Base-by-base conservation (phyloP, 208 protist genomes). In the Vickermania spadyakhi region DNA sequence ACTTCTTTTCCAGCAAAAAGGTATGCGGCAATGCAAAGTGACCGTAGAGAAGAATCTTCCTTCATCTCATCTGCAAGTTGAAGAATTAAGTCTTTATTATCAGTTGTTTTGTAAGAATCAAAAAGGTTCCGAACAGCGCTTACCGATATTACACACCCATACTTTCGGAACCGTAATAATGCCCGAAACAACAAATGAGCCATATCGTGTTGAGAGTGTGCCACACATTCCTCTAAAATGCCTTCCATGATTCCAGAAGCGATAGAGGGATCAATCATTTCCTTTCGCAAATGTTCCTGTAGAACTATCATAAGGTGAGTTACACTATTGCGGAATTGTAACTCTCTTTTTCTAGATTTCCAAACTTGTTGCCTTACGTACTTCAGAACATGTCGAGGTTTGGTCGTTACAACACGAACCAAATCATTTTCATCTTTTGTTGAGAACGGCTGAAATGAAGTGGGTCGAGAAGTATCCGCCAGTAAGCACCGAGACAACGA, bases 231-330 rank as follows among this genome's bases (percentile, higher is more conserved):
- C 55, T 91, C 82, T 26, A 94, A 61, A 2, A 92, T 69, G 25
- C 88, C 88, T 63, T 94, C 88, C 83, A 94, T 92, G 56, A 94
- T 94, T 25, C 78, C 63, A 5, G 84, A 90, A 2, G 88, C 88
- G 41, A 77, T 70, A 3, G 73, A 61, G 14, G 88, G 88, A 57
- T 94, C 88, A 29, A 94, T 81, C 27, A 90, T 59, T 67, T 91
- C 74, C 59, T 91, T 94, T 11, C 88, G 75, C n/a, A 94, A 75
- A 26, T 87, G 85, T 61, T 94, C 84, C 58, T 94, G 88, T n/a
- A 94, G 49, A 13, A 91, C 74, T 61, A 94, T 90, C 88, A 94
- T 94, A 27, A 94, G 66, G 27, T 92, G 85, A 2, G 88, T 94
- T 11, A 94, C 88, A 2, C 84, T 92, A 66, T 90, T 92, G 22